Base-by-base conservation (phyloP, 2,329 filamentous ascomycete genomes). In the Nemania bipapillata region DNA sequence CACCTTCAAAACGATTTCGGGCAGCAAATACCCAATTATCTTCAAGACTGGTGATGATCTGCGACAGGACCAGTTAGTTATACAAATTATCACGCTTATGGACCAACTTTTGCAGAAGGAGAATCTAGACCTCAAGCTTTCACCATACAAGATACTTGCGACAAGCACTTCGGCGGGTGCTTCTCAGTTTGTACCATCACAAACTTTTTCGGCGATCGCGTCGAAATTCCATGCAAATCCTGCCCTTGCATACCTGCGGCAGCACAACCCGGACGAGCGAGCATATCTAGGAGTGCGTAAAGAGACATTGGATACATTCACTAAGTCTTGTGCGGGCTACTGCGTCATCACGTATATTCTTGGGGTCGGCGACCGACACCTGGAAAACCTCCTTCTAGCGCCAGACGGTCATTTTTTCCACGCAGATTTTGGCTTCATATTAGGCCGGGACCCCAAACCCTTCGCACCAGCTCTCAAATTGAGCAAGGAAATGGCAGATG, bases 321-420 rank as follows among this genome's bases (percentile, higher is more conserved):
- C 98, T 77, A 95, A 94, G 78, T 97, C 94, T 0, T 97, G 96
- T 77, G 96, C 96, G 0, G 96, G 96, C 37, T 99, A 99, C 81
- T 98, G 96, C 79, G 96, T 99, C 15, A 97, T 99, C 74, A 99
- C 96, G 0, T 99, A 99, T 79, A 92, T 99, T 17, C 88, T 99
- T 12, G 96, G 96, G 35, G 96, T 99, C 2, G 96, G 96, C 22
- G 96, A 99, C 79, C 90, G 96, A 1, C 96, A 99, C 81, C 86
- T 98, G 2, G 96, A 99, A 79, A 99, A 99, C 76, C 88, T 99
- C 0, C 89, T 99, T 28, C 88, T 99, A 4, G 89, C 94, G 0
- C 94, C 96, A 0, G 91, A 94, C 73, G 96, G 90, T 0, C 93
- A 96, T 80, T 99, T 99, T 84, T 97, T 99, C 86, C 96, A 99